phyloP scores from a whole-genome alignment of 352 stramenopile species.

The Phytophthora pluvialis region DNA sequence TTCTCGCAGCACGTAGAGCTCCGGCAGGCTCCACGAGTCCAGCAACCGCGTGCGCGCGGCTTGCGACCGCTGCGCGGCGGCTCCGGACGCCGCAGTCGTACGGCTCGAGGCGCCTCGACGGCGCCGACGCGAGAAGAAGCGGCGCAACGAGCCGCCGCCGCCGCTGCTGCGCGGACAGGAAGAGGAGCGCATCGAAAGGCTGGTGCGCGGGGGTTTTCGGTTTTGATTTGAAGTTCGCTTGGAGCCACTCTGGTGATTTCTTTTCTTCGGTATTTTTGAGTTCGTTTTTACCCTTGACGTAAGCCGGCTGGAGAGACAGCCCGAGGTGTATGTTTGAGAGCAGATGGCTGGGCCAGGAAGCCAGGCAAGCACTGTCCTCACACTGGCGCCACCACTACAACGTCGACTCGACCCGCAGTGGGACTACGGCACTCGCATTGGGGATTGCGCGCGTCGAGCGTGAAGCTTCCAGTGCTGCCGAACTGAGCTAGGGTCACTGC shows the following conservation, averaged over 20 bases:
- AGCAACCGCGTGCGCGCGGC: conserved; percentile 41
- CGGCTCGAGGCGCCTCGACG: conserved; percentile 10
- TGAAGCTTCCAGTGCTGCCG: not conserved
- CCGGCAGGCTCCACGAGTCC: conserved; percentile 59
- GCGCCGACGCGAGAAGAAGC: conserved; percentile 38
- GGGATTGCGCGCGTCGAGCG: conserved; percentile 1
- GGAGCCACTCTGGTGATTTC: conserved; percentile 3
- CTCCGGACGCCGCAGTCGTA: not conserved
- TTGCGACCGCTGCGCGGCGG: conserved; percentile 26
- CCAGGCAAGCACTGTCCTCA: conserved; percentile 10
- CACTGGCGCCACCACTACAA: conserved; percentile 4
- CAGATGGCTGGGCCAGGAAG: not conserved
- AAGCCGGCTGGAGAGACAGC: too few relatives aligned
- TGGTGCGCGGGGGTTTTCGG: conserved; percentile 12
- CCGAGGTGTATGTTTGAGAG: too few relatives aligned
- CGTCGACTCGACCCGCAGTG: not conserved
- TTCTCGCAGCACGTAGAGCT: conserved; percentile 65
- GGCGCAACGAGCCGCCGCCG: conserved; percentile 20
- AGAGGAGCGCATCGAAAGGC: conserved; percentile 25
- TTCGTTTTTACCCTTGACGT: too few relatives aligned
- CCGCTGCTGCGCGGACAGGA: conserved; percentile 21
- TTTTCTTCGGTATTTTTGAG: conserved; percentile 21
- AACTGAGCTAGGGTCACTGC: not conserved
- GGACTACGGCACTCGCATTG: not conserved
- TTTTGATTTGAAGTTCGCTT: conserved; percentile 26